Percentiles rank a stretch among this genome's conserved stretches.
Conservation (phyloP, 108 stramenopile genomes). For the Skeletonema grethae region DNA sequence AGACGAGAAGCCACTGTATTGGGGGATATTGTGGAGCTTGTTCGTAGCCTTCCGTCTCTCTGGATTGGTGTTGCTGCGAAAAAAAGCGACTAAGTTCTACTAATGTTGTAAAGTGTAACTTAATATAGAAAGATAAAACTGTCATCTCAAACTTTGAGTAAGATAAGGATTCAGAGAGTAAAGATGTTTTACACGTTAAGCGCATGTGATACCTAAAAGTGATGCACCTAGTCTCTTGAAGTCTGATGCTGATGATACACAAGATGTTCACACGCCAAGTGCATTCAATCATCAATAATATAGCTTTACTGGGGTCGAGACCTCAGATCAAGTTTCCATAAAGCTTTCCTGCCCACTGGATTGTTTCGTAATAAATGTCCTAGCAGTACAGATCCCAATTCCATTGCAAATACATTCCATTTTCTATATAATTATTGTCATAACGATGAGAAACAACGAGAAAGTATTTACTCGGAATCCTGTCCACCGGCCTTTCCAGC, state of each 20-base stretch:
- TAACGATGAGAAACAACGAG: not conserved
- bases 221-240: constrained; percentile 4
- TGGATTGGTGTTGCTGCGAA: constrained; percentile 59
- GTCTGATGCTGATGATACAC: constrained; percentile 1
- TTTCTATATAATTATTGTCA: constrained; percentile 2
- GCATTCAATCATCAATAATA: not conserved
- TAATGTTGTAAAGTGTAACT: constrained; percentile 9
- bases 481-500: constrained; percentile 78
- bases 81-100: constrained; percentile 75
- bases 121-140: too few species aligned
- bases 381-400: not conserved
- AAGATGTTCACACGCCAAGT: not conserved
- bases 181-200: constrained; percentile 1
- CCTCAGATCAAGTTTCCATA: not conserved
- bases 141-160: too few species aligned
- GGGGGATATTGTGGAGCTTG: constrained; percentile 56
- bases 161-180: constrained; percentile 10
- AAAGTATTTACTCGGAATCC: constrained; percentile 70
- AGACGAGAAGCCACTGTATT: constrained; percentile 54
- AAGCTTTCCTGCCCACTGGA: not conserved
- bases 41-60: constrained; percentile 61
- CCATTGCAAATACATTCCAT: constrained; percentile 8
- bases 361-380: not conserved
- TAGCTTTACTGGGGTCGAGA: constrained; percentile 2
- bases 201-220: not conserved